Evolutionary conservation across 306 rosid species (phyloP).

Genomic region (Medicago arabica): DNA sequence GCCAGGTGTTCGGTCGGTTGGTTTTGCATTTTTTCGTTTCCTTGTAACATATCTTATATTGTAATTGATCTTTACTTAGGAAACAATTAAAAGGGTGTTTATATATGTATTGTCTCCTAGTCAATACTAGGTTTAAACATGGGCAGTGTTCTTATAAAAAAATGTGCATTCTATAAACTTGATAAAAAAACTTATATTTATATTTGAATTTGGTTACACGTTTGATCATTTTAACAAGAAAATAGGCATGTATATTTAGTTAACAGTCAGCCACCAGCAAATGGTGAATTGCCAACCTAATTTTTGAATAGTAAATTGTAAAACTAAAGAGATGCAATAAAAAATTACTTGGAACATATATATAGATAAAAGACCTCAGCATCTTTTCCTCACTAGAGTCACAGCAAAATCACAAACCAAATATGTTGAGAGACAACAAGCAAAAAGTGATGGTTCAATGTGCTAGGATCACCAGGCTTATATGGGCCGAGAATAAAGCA

Average conservation of each 20-base stretch:
- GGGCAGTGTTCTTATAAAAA: background rate
- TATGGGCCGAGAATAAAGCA: background rate
- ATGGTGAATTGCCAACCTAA: background rate
- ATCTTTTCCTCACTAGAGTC: background rate
- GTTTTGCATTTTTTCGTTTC: background rate
- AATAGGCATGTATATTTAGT: background rate
- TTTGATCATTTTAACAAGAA: background rate
- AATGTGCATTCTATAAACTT: constrained; percentile 2
- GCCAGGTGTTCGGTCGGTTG: constrained; percentile 36
- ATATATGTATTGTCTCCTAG: constrained; percentile 6
- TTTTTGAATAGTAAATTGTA: background rate
- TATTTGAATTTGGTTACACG: background rate
- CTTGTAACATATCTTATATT: constrained; percentile 31
- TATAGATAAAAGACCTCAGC: background rate
- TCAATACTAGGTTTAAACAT: constrained; percentile 6
- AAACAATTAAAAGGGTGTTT: constrained; percentile 37
- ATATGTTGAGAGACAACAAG: no score
- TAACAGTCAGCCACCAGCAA: background rate
- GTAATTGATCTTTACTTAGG: constrained; percentile 39
- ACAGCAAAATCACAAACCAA: background rate
- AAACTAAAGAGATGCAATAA: background rate
- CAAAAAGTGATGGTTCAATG: constrained; percentile 3
- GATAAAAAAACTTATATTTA: no score
- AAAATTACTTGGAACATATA: background rate
- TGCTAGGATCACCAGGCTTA: background rate